phyloP scores from a whole-genome alignment of 208 protist genomes.

The Angomonas deanei region DNA sequence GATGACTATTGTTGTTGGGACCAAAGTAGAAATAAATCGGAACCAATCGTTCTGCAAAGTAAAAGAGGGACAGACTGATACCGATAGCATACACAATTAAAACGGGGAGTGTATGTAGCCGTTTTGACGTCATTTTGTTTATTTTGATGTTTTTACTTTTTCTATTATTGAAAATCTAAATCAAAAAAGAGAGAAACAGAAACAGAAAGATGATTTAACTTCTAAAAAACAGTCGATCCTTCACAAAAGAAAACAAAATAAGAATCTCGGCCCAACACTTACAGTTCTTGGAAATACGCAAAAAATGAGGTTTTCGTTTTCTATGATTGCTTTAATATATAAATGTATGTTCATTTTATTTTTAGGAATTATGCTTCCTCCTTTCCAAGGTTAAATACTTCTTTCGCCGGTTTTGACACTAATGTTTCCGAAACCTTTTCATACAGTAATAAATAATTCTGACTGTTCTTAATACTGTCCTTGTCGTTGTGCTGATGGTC shows the following conservation, averaged over 20 bases:
- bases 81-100: neutral
- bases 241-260: no score
- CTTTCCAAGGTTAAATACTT: conserved; percentile 28
- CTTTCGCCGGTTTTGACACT: conserved; percentile 27
- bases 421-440: conserved; percentile 48
- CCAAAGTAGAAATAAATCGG: neutral
- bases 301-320: neutral
- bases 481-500: neutral
- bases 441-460: conserved; percentile 65
- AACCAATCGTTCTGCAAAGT: neutral
- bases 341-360: neutral
- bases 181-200: neutral
- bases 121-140: no score
- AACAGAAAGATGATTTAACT: no score
- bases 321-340: neutral
- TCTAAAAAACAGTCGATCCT: no score
- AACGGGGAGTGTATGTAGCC: neutral
- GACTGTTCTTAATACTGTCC: conserved; percentile 12
- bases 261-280: no score
- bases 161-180: neutral
- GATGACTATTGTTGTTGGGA: no score
- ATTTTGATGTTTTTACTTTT: neutral
- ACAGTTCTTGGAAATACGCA: neutral
- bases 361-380: neutral
- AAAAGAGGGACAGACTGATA: no score